A percentile compares a stretch with the other conserved stretches of the same genome.
These are phyloP conservation scores for Crucihimalaya himalaica DNA, from an alignment of 345 rosid species.

Conservation along the genomic window DNA sequence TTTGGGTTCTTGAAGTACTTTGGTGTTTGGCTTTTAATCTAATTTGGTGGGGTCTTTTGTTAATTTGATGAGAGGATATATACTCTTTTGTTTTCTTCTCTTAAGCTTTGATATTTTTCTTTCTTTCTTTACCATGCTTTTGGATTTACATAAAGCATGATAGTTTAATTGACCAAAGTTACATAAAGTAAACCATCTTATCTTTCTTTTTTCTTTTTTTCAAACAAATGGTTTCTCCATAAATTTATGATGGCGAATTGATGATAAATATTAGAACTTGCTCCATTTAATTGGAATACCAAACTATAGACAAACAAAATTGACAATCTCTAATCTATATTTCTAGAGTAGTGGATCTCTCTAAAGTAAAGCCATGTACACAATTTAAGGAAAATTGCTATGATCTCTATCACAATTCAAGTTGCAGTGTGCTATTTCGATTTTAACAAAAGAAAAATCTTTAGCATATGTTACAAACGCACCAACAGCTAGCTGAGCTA, in stretches of 20 bases:
- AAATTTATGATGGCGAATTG: not conserved
- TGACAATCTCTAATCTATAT: not conserved
- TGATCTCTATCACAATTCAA: not conserved
- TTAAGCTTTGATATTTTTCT: constrained; percentile 25
- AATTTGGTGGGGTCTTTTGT: constrained; percentile 36
- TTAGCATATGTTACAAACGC: not conserved
- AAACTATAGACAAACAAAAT: not conserved
- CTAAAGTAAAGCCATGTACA: not conserved
- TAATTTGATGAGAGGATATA: constrained; percentile 30
- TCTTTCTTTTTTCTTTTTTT: constrained; percentile 28
- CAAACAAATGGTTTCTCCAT: constrained; percentile 21
- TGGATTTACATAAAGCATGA: constrained; percentile 39
- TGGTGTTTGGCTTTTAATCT: constrained; percentile 35
- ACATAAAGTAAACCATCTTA: constrained; percentile 36
- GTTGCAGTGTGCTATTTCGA: too few relatives aligned
- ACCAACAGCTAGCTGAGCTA: not conserved
- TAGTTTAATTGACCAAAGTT: constrained; percentile 35
- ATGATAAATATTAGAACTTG: constrained; percentile 11
- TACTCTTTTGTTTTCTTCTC: constrained; percentile 30
- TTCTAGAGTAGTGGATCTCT: not conserved
- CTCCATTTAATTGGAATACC: constrained; percentile 19
- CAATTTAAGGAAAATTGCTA: not conserved
- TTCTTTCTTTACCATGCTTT: constrained; percentile 30
- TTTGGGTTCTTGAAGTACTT: constrained; percentile 21
- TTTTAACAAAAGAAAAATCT: too few relatives aligned